phyloP scores from a whole-genome alignment of 129 eudicot genomes.

The Chrysanthemum lavandulifolium region DNA sequence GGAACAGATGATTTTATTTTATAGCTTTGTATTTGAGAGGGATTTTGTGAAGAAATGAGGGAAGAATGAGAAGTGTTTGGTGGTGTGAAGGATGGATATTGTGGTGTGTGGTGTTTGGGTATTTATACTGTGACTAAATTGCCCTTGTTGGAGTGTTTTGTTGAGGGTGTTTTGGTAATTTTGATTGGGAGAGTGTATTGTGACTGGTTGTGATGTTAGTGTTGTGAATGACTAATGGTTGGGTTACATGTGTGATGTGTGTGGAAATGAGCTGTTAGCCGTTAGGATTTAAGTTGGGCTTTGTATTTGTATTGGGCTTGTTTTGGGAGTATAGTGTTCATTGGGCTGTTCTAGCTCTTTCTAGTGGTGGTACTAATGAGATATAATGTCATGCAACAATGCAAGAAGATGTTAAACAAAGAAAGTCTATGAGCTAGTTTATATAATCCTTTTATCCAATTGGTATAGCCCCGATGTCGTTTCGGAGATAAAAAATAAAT shows the following conservation, averaged over 20 bases:
- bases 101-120: not conserved
- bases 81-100: slow-evolving; percentile 30
- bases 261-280: not conserved
- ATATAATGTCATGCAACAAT: no score
- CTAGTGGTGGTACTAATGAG: no score
- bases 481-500: no score
- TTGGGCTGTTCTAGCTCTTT: no score
- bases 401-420: no score
- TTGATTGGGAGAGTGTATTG: not conserved
- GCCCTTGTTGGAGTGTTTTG: not conserved
- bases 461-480: no score
- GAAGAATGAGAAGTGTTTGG: slow-evolving; percentile 31
- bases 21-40: slow-evolving; percentile 30
- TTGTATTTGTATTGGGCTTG: no score
- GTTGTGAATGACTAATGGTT: slow-evolving; percentile 11
- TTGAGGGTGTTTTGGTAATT: slow-evolving; percentile 21
- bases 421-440: no score
- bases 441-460: no score
- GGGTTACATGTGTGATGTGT: slow-evolving; percentile 4
- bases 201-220: slow-evolving; percentile 15
- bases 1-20: slow-evolving; percentile 22
- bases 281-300: no score
- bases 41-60: slow-evolving; percentile 21
- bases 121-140: slow-evolving; percentile 18
- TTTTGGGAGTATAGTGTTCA: no score